Conservation (phyloP, 495 filamentous ascomycete genomes). For the Penicillium manginii region DNA sequence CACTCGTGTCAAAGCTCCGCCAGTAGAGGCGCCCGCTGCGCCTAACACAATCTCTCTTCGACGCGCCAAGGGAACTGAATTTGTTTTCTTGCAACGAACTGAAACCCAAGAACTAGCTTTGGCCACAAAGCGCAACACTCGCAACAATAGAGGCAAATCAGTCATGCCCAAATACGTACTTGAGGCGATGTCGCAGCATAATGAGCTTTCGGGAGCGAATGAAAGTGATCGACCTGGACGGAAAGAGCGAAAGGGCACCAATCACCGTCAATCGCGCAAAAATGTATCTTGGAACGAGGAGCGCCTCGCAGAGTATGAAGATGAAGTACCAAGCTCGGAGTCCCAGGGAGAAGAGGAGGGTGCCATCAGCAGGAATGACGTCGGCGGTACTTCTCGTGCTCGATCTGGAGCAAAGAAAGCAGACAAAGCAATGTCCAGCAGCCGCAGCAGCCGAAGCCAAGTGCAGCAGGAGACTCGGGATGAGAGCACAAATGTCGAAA, state of each 20-base stretch:
- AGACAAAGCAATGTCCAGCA: conserved; percentile 29
- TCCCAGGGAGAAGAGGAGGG: conserved; percentile 18
- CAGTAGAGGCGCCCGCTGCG: conserved; percentile 31
- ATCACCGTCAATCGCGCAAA: conserved; percentile 25
- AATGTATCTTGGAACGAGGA: conserved; percentile 50
- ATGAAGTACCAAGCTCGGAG: conserved; percentile 9
- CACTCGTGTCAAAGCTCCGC: conserved; percentile 38
- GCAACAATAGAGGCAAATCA: conserved; percentile 59
- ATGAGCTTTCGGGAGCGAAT: conserved; percentile 3
- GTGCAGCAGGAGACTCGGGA: conserved; percentile 18
- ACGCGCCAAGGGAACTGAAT: conserved; percentile 58
- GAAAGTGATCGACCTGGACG: conserved; percentile 15
- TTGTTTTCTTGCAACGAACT: conserved; percentile 57
- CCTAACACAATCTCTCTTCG: conserved; percentile 59
- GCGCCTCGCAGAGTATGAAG: conserved; percentile 35
- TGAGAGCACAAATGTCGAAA: conserved; percentile 19
- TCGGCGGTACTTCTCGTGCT: conserved; percentile 12
- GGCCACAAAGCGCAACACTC: conserved; percentile 58
- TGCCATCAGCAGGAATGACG: conserved; percentile 21
- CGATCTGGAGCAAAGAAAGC: conserved; percentile 17
- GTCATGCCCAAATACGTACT: conserved; percentile 51
- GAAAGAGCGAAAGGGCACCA: conserved; percentile 3
- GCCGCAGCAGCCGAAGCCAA: conserved; percentile 33
- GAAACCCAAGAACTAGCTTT: conserved; percentile 62
- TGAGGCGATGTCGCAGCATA: conserved; percentile 40